A percentile compares a stretch with the other conserved stretches of the same genome.
These are phyloP conservation scores for Cladosporium cucumerinum DNA, from an alignment of 2,329 filamentous ascomycete species.

Conservation along the genomic window DNA sequence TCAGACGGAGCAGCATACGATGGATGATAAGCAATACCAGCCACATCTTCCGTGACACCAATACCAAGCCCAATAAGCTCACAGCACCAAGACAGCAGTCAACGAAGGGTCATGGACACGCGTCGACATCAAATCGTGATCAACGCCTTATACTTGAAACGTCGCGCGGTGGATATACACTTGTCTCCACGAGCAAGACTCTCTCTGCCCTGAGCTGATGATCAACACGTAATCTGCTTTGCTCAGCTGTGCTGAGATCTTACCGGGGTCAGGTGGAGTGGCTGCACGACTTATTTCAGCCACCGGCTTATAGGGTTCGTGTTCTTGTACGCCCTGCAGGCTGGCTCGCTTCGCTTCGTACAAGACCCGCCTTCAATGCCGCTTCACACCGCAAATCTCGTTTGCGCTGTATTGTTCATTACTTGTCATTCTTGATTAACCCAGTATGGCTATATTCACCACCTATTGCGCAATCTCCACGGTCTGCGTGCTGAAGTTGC, in stretches of 20 bases:
- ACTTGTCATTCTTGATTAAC: neutral
- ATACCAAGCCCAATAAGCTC: neutral
- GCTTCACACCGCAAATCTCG: neutral
- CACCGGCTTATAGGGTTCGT: neutral
- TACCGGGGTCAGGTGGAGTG: neutral
- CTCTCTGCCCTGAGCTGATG: neutral
- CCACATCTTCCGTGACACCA: neutral
- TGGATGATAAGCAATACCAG: neutral
- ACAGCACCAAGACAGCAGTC: neutral
- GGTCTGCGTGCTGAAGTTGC: conserved; percentile 23
- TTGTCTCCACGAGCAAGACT: neutral
- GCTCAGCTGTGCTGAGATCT: neutral
- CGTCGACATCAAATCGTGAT: neutral
- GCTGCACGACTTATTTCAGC: conserved; percentile 4
- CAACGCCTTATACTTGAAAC: neutral
- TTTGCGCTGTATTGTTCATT: neutral
- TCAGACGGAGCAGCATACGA: neutral
- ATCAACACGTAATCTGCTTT: neutral
- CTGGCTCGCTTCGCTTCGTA: conserved; percentile 2
- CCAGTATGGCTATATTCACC: neutral
- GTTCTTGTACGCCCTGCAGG: neutral
- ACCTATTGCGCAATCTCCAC: neutral
- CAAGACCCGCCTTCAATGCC: neutral
- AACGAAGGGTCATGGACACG: neutral
- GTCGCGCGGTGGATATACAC: neutral